Percentiles rank a stretch among this genome's conserved stretches.
These are phyloP conservation scores for Chlorophyllum brunneum DNA, from an alignment of 768 basidiomycete species.

Conservation along the genomic window DNA sequence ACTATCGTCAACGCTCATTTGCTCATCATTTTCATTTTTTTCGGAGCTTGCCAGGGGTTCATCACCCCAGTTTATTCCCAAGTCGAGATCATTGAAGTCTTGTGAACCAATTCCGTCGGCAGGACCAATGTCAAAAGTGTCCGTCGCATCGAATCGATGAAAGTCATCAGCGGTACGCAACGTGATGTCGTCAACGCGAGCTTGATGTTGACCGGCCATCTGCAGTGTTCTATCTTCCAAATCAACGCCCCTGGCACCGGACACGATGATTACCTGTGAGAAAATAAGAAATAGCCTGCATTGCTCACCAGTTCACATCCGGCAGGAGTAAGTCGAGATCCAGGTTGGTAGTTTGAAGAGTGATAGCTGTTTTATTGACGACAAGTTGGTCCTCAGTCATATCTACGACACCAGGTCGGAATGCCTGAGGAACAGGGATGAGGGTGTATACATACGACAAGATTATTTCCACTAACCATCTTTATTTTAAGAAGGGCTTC, in stretches of 20 bases:
- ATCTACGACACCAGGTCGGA: conserved; percentile 93
- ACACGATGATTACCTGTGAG: conserved; percentile 12
- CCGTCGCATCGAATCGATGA: conserved; percentile 59
- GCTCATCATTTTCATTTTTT: conserved; percentile 40
- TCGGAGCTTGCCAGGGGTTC: conserved; percentile 38
- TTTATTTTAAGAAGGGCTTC: conserved; percentile 94
- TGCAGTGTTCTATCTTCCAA: conserved; percentile 66
- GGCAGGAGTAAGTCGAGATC: conserved; percentile 80
- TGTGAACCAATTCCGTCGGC: conserved; percentile 84
- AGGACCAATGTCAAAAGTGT: conserved; percentile 77
- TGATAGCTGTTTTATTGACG: conserved; percentile 86
- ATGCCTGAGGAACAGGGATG: conserved; percentile 53
- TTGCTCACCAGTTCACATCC: conserved; percentile 69
- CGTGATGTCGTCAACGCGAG: conserved; percentile 84
- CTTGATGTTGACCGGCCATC: conserved; percentile 75
- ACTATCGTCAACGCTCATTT: conserved; percentile 54
- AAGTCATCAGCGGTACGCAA: conserved; percentile 76
- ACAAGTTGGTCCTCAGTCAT: conserved; percentile 92
- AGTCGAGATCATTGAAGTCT: conserved; percentile 68
- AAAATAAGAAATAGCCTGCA: not conserved
- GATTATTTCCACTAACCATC: conserved; percentile 54
- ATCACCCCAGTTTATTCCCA: conserved; percentile 77
- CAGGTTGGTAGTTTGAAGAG: conserved; percentile 70
- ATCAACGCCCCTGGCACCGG: conserved; percentile 63
- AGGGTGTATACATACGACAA: not conserved